A percentile compares a stretch with the other conserved stretches of the same genome.
These are phyloP conservation scores for Xerocomus brunneocitrinus DNA, from an alignment of 768 basidiomycete species.

Conservation along the genomic window DNA sequence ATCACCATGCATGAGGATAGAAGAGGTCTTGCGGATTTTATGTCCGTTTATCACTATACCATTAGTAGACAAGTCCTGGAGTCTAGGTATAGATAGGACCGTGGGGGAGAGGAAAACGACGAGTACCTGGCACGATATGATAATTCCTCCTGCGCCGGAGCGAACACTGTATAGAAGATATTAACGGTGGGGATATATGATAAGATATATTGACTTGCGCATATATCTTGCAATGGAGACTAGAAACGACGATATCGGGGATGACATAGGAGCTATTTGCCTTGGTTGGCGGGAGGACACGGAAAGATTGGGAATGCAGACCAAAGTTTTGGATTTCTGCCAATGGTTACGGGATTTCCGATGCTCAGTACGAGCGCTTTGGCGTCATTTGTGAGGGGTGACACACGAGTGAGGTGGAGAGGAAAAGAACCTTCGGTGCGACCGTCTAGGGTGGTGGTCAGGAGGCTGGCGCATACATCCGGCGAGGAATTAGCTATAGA, in stretches of 20 bases:
- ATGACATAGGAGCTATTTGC: conserved; percentile 54
- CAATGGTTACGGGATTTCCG: conserved; percentile 62
- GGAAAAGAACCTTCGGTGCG: conserved; percentile 54
- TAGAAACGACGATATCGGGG: conserved; percentile 58
- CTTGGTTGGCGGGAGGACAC: background rate
- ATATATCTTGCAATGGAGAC: conserved; percentile 73
- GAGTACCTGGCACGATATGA: conserved; percentile 73
- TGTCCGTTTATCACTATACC: conserved; percentile 69
- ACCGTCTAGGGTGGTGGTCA: conserved; percentile 55
- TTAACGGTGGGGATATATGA: background rate
- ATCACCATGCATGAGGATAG: conserved; percentile 78
- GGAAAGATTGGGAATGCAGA: conserved; percentile 20
- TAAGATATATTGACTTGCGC: conserved; percentile 44
- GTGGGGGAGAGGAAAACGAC: background rate
- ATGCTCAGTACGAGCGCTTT: conserved; percentile 58
- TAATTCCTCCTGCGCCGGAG: conserved; percentile 65
- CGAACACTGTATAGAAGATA: conserved; percentile 44
- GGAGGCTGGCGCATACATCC: conserved; percentile 68
- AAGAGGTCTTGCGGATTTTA: conserved; percentile 58
- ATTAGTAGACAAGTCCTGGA: conserved; percentile 72
- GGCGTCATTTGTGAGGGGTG: background rate
- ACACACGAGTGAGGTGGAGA: background rate
- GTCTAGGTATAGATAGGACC: background rate
- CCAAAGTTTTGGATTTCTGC: conserved; percentile 69
- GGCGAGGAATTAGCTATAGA: conserved; percentile 7